Percentiles rank a stretch among this genome's conserved stretches.
Evolutionary conservation across 352 stramenopile species (phyloP).

Genomic region (Globisporangium splendens): DNA sequence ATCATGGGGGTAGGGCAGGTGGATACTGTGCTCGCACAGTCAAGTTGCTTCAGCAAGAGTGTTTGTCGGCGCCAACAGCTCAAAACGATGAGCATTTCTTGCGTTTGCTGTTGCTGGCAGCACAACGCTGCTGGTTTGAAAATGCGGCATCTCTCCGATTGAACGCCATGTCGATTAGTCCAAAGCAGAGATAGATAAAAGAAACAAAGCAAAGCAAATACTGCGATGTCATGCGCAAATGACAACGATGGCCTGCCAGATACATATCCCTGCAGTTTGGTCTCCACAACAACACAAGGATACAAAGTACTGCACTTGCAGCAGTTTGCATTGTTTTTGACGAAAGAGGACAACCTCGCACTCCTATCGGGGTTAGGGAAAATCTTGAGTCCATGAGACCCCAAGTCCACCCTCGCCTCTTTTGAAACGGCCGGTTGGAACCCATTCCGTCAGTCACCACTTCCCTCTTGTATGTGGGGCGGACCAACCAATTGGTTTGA

Average conservation of each 20-base stretch:
- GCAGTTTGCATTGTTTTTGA: neutral
- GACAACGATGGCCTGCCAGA: too few species aligned
- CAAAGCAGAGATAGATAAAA: too few species aligned
- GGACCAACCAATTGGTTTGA: neutral
- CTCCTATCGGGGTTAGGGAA: neutral
- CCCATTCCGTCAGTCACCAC: slow-evolving; percentile 1
- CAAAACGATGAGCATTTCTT: too few species aligned
- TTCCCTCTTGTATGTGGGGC: neutral
- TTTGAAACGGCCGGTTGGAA: neutral
- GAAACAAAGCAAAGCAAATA: too few species aligned
- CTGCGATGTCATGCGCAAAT: too few species aligned
- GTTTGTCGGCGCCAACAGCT: neutral
- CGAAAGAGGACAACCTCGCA: neutral
- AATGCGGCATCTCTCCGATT: too few species aligned
- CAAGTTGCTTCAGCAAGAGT: slow-evolving; percentile 1
- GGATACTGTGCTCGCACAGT: slow-evolving; percentile 3
- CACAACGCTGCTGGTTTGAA: too few species aligned
- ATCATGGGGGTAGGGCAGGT: neutral
- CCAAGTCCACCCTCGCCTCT: neutral
- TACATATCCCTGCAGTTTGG: too few species aligned
- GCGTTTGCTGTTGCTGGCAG: too few species aligned
- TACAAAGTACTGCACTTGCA: neutral
- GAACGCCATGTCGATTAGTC: too few species aligned
- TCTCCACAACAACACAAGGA: too few species aligned
- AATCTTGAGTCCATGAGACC: neutral